Conservation (phyloP, 176 grass and related monocot species). For the Aegilops longissima region DNA sequence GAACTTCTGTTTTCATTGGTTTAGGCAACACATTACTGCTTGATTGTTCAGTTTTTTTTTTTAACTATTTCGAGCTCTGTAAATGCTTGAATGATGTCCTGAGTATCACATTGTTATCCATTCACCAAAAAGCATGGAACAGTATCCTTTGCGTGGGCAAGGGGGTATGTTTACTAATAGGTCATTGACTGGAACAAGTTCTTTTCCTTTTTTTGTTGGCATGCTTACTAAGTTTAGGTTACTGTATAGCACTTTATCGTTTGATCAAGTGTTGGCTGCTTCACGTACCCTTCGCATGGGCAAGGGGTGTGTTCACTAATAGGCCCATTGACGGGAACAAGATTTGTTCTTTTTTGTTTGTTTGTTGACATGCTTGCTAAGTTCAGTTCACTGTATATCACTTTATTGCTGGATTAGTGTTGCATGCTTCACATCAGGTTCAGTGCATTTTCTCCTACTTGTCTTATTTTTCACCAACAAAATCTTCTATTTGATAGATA, state of each 20-base stretch:
- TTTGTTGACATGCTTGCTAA: conserved; percentile 25
- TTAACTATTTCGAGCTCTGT: neutral
- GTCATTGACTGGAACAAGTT: conserved; percentile 7
- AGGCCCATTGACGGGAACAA: neutral
- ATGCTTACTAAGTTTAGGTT: conserved; percentile 11
- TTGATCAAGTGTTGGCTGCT: neutral
- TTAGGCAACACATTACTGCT: conserved; percentile 1
- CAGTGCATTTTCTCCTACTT: conserved; percentile 9
- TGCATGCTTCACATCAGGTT: neutral
- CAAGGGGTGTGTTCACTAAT: neutral
- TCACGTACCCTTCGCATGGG: conserved; percentile 6
- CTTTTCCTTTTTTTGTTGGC: conserved; percentile 26
- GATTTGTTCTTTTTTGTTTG: conserved; percentile 3
- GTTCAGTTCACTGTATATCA: neutral
- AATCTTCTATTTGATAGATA: conserved; percentile 67
- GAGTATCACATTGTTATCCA: neutral
- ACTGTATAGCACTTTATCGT: neutral
- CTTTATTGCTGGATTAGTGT: neutral
- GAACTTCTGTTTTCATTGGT: conserved; percentile 16
- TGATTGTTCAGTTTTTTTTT: conserved; percentile 7
- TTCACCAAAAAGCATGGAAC: conserved; percentile 23
- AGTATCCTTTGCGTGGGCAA: conserved; percentile 10
- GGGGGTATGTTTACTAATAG: neutral
- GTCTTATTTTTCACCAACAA: conserved; percentile 27
- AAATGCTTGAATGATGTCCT: conserved; percentile 5